A percentile compares a stretch with the other conserved stretches of the same genome.
Conservation (phyloP, 2,329 filamentous ascomycete species). For the Pezicula carpinea region DNA sequence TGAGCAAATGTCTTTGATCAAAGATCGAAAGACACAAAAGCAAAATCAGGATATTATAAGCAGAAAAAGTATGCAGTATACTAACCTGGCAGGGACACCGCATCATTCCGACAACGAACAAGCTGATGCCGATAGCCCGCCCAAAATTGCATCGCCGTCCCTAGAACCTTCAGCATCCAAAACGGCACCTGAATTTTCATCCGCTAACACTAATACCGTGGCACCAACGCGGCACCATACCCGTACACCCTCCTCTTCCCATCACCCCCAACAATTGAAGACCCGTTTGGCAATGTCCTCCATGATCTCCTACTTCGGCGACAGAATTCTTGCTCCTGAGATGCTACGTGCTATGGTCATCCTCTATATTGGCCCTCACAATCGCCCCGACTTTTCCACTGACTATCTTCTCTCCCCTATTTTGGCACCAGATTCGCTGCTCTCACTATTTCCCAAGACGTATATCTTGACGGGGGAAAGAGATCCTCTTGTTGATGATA, state of each 20-base stretch:
- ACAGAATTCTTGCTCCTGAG: slow-evolving; percentile 88
- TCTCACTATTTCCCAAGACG: slow-evolving; percentile 86
- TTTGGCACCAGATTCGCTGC: slow-evolving; percentile 76
- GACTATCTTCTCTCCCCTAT: slow-evolving; percentile 90
- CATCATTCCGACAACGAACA: slow-evolving; percentile 73
- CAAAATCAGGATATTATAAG: slow-evolving; percentile 75
- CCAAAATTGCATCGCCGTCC: slow-evolving; percentile 22
- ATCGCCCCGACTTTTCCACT: slow-evolving; percentile 85
- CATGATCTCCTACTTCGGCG: slow-evolving; percentile 98
- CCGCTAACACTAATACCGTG: neutral
- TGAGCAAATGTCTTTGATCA: slow-evolving; percentile 92
- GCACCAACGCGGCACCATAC: slow-evolving; percentile 15
- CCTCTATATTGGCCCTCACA: slow-evolving; percentile 89
- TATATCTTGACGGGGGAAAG: slow-evolving; percentile 94
- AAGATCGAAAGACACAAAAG: slow-evolving; percentile 71
- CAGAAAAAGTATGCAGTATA: slow-evolving; percentile 86
- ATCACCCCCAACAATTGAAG: slow-evolving; percentile 56
- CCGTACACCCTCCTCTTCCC: slow-evolving; percentile 32
- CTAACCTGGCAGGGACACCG: slow-evolving; percentile 76
- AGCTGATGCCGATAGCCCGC: slow-evolving; percentile 26
- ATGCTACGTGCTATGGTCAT: slow-evolving; percentile 99
- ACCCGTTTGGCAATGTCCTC: slow-evolving; percentile 91
- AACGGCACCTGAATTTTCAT: slow-evolving; percentile 2
- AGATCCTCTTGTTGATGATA: slow-evolving; percentile 93
- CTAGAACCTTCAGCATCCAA: neutral